phyloP scores from a whole-genome alignment of 2,329 filamentous ascomycete genomes.

The Talaromyces sp. region DNA sequence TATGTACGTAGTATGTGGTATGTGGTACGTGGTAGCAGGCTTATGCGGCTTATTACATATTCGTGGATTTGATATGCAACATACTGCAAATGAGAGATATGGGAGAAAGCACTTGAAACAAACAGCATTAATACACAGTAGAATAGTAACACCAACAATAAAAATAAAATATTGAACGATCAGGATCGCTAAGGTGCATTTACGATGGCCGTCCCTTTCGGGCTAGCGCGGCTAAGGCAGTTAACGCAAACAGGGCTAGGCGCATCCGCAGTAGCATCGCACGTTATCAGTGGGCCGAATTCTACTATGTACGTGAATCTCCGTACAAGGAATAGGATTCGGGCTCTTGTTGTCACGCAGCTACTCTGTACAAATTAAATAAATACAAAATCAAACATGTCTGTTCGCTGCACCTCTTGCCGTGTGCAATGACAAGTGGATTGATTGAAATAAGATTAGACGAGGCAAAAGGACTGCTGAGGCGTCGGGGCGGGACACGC shows the following conservation, averaged over 20 bases:
- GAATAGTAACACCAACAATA: neutral
- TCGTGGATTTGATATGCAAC: too few species aligned
- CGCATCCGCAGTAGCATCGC: neutral
- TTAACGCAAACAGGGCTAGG: neutral
- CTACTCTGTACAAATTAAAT: too few species aligned
- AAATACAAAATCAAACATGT: too few species aligned
- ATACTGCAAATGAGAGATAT: too few species aligned
- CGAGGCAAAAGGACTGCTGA: neutral
- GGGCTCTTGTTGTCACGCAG: neutral
- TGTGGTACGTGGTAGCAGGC: too few species aligned
- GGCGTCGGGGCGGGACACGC: slow-evolving; percentile 2
- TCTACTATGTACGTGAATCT: neutral
- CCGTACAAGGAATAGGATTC: neutral
- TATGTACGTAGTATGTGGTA: too few species aligned
- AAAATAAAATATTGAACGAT: neutral
- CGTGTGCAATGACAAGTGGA: too few species aligned
- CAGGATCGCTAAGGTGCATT: too few species aligned
- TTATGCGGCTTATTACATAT: too few species aligned
- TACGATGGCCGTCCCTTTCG: neutral
- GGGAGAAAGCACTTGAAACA: neutral
- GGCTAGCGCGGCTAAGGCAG: neutral
- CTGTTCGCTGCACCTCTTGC: too few species aligned
- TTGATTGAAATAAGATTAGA: too few species aligned
- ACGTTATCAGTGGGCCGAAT: neutral
- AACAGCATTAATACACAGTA: neutral